Conservation (phyloP, 495 filamentous ascomycete species). For the Hypoxylon perforatum region DNA sequence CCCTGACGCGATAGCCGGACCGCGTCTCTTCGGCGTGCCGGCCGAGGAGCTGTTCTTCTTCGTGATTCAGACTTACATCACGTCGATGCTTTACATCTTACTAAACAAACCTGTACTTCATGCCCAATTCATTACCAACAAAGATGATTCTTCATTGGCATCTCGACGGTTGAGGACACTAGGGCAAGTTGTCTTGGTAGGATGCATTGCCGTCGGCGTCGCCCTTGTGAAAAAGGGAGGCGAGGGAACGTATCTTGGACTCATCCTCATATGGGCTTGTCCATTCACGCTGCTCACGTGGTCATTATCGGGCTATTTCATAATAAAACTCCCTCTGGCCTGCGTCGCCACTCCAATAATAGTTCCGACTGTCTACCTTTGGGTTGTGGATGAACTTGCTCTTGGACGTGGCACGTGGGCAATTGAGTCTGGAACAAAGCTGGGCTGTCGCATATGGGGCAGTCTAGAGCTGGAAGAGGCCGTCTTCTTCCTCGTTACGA, state of each 20-base stretch:
- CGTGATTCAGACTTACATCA: constrained; percentile 78
- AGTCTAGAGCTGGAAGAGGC: constrained; percentile 75
- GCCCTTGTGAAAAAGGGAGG: constrained; percentile 54
- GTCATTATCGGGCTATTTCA: constrained; percentile 67
- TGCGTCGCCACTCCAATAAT: constrained; percentile 65
- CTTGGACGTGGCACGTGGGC: constrained; percentile 72
- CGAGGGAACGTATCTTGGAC: constrained; percentile 68
- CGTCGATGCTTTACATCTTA: constrained; percentile 71
- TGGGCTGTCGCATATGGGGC: constrained; percentile 67
- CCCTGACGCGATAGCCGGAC: constrained; percentile 65
- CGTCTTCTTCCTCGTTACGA: constrained; percentile 74
- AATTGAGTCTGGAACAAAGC: constrained; percentile 70
- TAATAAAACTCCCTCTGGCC: constrained; percentile 63
- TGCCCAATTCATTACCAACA: constrained; percentile 60
- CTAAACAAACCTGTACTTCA: constrained; percentile 71
- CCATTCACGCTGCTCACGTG: constrained; percentile 72
- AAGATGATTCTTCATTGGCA: constrained; percentile 36
- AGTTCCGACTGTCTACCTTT: constrained; percentile 73
- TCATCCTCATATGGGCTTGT: constrained; percentile 74
- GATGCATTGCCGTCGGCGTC: constrained; percentile 50
- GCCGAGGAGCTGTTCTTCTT: constrained; percentile 79
- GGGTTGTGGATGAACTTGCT: constrained; percentile 72
- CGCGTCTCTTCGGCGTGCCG: constrained; percentile 67
- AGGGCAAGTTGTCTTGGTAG: constrained; percentile 57
- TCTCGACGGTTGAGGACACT: constrained; percentile 26